phyloP scores from a whole-genome alignment of 306 rosid species.

The Pyrus pyrifolia region DNA sequence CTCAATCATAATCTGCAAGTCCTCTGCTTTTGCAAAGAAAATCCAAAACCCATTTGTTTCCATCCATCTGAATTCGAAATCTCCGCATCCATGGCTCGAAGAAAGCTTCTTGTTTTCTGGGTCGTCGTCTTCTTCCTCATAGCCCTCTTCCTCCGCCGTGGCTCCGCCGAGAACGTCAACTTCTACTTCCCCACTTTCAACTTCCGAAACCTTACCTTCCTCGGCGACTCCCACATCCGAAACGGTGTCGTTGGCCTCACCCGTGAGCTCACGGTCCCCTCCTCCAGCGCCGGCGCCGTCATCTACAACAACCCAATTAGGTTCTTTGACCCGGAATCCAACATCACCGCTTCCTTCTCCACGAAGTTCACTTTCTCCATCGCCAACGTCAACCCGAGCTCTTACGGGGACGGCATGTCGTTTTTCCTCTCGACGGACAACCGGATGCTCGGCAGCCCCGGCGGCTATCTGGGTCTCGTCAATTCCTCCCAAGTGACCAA shows the following conservation, averaged over 20 bases:
- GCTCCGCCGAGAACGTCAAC: constrained; percentile 16
- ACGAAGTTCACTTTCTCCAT: constrained; percentile 54
- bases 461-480: constrained; percentile 34
- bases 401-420: constrained; percentile 54
- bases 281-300: constrained; percentile 55
- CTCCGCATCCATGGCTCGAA: constrained; percentile 27
- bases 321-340: constrained; percentile 35
- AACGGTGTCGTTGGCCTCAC: constrained; percentile 70
- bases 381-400: constrained; percentile 40
- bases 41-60: neutral
- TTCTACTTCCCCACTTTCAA: constrained; percentile 55
- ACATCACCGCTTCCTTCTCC: constrained; percentile 62
- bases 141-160: neutral
- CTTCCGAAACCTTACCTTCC: constrained; percentile 72
- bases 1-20: neutral
- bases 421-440: constrained; percentile 54
- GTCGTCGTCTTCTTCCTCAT: neutral
- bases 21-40: neutral
- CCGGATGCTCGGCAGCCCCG: constrained; percentile 37
- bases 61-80: neutral
- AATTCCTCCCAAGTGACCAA: constrained; percentile 33
- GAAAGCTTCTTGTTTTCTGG: constrained; percentile 29
- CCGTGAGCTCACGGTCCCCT: constrained; percentile 50
- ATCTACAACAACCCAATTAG: constrained; percentile 48
- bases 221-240: constrained; percentile 75